These are phyloP conservation scores for Penicillium sp. DNA, from an alignment of 2,329 filamentous ascomycete genomes.

Conservation along the genomic window DNA sequence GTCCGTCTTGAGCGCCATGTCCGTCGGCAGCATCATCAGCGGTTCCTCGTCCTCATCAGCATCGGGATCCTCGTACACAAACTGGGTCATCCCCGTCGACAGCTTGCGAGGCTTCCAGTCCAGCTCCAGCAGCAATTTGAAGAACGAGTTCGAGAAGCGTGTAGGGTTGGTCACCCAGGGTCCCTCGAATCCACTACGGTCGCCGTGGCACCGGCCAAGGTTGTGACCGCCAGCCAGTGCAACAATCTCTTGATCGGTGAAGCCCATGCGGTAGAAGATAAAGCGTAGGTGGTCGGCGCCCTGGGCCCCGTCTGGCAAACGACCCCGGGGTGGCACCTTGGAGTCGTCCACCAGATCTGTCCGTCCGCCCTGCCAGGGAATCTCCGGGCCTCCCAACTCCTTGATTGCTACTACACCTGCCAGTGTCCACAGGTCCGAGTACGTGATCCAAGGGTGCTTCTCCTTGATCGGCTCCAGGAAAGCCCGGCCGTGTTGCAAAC, in stretches of 20 bases:
- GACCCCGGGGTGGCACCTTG: constrained; percentile 62
- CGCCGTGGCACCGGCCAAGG: constrained; percentile 59
- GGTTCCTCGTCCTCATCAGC: constrained; percentile 53
- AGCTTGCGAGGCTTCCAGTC: constrained; percentile 61
- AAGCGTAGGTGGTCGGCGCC: constrained; percentile 59
- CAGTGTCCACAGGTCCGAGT: constrained; percentile 68
- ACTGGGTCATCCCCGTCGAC: constrained; percentile 59
- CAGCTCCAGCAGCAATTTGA: constrained; percentile 55
- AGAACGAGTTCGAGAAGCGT: constrained; percentile 63
- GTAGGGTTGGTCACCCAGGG: constrained; percentile 66
- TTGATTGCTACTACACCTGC: constrained; percentile 63
- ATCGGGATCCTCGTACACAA: constrained; percentile 64
- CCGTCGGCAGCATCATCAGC: constrained; percentile 70
- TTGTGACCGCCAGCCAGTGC: constrained; percentile 62
- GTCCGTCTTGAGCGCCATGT: constrained; percentile 63
- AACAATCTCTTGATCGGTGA: constrained; percentile 65
- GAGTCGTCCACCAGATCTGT: constrained; percentile 67
- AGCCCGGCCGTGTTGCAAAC: constrained; percentile 65
- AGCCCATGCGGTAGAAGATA: constrained; percentile 65
- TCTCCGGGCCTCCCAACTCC: constrained; percentile 63
- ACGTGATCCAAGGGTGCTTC: constrained; percentile 66
- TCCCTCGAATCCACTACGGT: constrained; percentile 62
- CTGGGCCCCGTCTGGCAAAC: constrained; percentile 59
- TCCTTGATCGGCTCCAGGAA: constrained; percentile 67
- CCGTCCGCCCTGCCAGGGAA: constrained; percentile 62